Evolutionary conservation across 1,284 basidiomycete genomes (phyloP).

Genomic region (Neotropicomus parvogracilis): DNA sequence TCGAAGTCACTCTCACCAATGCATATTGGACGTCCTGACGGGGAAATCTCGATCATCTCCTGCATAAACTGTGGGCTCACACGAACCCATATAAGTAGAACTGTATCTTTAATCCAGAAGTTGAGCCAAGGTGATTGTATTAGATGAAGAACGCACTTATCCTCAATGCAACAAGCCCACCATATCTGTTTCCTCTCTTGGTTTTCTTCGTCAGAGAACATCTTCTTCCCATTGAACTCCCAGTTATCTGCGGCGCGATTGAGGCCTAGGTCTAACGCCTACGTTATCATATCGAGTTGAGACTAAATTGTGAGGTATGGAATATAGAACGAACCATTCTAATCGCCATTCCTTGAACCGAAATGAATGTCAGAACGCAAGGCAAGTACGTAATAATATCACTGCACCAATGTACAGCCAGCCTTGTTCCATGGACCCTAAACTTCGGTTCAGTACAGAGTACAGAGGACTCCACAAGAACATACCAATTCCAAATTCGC

Average conservation of each 20-base stretch:
- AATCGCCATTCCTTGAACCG: constrained; percentile 60
- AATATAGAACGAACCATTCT: constrained; percentile 54
- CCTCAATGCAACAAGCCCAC: constrained; percentile 75
- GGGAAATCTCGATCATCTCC: constrained; percentile 4
- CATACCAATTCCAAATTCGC: constrained; percentile 77
- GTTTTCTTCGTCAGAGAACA: constrained; percentile 74
- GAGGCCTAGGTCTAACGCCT: constrained; percentile 82
- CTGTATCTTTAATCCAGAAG: constrained; percentile 45
- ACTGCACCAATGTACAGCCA: constrained; percentile 74
- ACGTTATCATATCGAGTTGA: constrained; percentile 5
- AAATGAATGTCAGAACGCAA: constrained; percentile 3
- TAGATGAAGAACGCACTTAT: constrained; percentile 49
- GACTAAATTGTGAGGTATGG: background rate
- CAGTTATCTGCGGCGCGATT: constrained; percentile 78
- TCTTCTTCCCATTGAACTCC: constrained; percentile 58
- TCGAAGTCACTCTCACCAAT: constrained; percentile 77
- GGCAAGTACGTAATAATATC: constrained; percentile 4
- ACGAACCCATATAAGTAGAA: constrained; percentile 65
- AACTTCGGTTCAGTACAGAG: constrained; percentile 10
- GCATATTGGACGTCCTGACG: constrained; percentile 59
- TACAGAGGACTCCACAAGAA: background rate
- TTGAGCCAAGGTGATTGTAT: constrained; percentile 5
- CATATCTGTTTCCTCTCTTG: constrained; percentile 78
- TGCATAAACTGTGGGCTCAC: background rate
- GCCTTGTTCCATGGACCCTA: constrained; percentile 72